Conservation (phyloP, 2,329 filamentous ascomycete species). For the Tolypocladium amazonense region DNA sequence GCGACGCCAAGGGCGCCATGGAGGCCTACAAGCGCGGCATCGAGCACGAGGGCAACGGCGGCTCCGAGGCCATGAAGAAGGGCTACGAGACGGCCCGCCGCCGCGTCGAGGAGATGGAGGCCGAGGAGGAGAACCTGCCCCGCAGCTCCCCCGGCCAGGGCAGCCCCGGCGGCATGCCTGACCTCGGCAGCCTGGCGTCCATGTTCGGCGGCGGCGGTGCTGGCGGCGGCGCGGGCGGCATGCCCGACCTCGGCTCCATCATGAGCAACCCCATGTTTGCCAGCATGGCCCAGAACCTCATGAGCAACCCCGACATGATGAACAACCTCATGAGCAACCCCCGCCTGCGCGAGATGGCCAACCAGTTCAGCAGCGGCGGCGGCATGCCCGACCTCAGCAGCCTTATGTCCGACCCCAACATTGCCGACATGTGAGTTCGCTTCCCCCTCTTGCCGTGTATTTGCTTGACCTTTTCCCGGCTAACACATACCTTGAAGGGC, state of each 20-base stretch:
- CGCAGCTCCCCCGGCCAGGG: constrained; percentile 40
- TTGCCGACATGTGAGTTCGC: constrained; percentile 82
- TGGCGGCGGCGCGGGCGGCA: constrained; percentile 57
- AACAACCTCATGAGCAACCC: constrained; percentile 92
- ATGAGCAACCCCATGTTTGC: constrained; percentile 99
- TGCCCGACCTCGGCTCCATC: constrained; percentile 78
- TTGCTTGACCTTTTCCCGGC: background rate
- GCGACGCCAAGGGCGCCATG: constrained; percentile 84
- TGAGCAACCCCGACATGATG: constrained; percentile 94
- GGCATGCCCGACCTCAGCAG: constrained; percentile 81
- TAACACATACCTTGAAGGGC: constrained; percentile 20
- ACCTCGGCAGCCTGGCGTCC: constrained; percentile 58
- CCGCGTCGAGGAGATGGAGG: constrained; percentile 70
- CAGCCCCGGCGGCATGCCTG: constrained; percentile 54
- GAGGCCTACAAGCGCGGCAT: constrained; percentile 92
- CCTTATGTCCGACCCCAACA: constrained; percentile 84
- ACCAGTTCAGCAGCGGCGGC: constrained; percentile 62
- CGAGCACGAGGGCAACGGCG: constrained; percentile 85
- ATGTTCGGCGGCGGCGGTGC: constrained; percentile 53
- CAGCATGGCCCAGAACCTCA: constrained; percentile 91
- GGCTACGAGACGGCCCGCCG: constrained; percentile 89
- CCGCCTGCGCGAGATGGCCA: constrained; percentile 75
- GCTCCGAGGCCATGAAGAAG: constrained; percentile 95
- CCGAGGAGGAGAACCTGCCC: constrained; percentile 25
- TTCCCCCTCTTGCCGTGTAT: background rate